phyloP scores from a whole-genome alignment of 345 rosid species.

The Ricinus communis region DNA sequence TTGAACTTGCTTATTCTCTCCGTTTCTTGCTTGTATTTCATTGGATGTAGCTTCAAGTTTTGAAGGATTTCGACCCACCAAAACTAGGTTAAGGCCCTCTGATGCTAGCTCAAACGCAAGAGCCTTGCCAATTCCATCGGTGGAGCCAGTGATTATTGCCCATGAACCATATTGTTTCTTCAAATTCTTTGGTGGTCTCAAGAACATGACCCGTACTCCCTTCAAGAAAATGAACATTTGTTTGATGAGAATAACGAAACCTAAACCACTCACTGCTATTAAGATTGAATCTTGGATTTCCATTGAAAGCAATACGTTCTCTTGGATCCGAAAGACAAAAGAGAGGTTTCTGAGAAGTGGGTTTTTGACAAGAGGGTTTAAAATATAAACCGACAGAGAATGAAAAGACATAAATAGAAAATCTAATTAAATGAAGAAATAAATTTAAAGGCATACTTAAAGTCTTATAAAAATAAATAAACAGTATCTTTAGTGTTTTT shows the following conservation, averaged over 20 bases:
- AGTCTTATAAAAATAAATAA: no score
- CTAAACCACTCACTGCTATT: constrained; percentile 12
- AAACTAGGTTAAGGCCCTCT: constrained; percentile 39
- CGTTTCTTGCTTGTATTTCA: constrained; percentile 18
- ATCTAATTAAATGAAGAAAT: no score
- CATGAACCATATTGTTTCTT: constrained; percentile 36
- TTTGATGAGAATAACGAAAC: constrained; percentile 29
- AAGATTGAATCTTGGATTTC: constrained; percentile 4
- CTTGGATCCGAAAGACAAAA: no score
- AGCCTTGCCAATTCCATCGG: constrained; percentile 52
- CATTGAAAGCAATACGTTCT: no score
- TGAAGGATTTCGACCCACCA: constrained; percentile 39
- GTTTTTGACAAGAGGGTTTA: no score
- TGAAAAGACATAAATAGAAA: no score
- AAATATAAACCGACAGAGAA: no score
- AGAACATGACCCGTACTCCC: constrained; percentile 41
- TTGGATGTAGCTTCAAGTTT: constrained; percentile 32
- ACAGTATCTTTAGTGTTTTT: no score
- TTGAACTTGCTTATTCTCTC: not conserved
- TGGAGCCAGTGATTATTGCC: constrained; percentile 51
- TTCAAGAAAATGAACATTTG: constrained; percentile 16
- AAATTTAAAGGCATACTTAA: no score
- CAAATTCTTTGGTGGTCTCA: constrained; percentile 44
- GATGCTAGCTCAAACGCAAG: constrained; percentile 42
- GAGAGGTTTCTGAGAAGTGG: no score